Percentiles rank a stretch among this genome's conserved stretches.
These are phyloP conservation scores for Yamadazyma sp. DNA, from an alignment of 1,139 yeast genomes.

Conservation along the genomic window DNA sequence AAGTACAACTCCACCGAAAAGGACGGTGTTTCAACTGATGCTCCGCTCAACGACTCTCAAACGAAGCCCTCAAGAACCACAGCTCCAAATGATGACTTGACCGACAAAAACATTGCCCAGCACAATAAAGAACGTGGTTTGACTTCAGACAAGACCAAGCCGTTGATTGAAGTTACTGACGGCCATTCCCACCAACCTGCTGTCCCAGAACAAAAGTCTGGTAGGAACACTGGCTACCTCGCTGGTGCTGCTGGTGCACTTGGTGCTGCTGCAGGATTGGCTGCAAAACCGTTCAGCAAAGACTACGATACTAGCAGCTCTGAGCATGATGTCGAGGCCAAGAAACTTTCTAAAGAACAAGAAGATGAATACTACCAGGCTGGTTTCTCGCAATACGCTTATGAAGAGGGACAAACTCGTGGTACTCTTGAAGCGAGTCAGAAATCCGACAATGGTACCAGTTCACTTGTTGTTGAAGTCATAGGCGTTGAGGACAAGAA, in stretches of 20 bases:
- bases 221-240: background rate
- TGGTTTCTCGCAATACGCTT: conserved; percentile 10
- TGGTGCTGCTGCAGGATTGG: conserved; percentile 9
- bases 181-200: background rate
- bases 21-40: too few species aligned
- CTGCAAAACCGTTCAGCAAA: conserved; percentile 12
- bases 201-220: too few species aligned
- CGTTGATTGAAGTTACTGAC: conserved; percentile 32
- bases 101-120: conserved; percentile 25
- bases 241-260: conserved; percentile 2
- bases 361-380: conserved; percentile 14
- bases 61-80: conserved; percentile 11
- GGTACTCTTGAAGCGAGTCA: conserved; percentile 7
- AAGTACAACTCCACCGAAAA: conserved; percentile 2
- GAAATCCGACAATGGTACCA: conserved; percentile 6
- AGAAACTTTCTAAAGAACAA: conserved; percentile 2
- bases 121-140: conserved; percentile 31
- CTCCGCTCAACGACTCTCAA: too few species aligned
- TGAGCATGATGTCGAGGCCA: background rate
- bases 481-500: conserved; percentile 36
- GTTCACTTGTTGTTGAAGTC: conserved; percentile 33
- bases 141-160: conserved; percentile 18
- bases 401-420: conserved; percentile 9
- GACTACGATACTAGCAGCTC: conserved; percentile 6
- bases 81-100: conserved; percentile 7